phyloP scores from a whole-genome alignment of 345 rosid genomes.

The Nephelium lappaceum region DNA sequence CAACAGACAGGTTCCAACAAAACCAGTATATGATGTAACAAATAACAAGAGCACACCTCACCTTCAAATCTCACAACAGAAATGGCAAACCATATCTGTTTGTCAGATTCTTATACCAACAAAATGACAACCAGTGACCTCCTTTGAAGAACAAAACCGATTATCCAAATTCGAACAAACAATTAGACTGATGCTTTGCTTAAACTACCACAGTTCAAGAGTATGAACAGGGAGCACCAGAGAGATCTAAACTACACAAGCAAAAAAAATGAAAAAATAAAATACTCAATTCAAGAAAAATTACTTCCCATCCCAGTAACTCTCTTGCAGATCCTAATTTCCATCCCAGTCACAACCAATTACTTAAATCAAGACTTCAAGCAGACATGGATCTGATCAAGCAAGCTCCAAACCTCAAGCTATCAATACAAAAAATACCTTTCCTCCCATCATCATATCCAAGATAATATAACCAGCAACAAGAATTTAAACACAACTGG shows the following conservation, averaged over 20 bases:
- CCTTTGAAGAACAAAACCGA: constrained; percentile 1
- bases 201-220: background rate
- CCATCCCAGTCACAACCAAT: constrained; percentile 6
- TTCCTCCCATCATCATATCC: constrained; percentile 3
- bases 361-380: constrained; percentile 5
- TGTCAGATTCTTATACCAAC: constrained; percentile 7
- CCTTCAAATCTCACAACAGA: constrained; percentile 31
- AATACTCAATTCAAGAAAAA: background rate
- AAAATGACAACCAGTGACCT: constrained; percentile 11
- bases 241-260: constrained; percentile 14
- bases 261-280: background rate
- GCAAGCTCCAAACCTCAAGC: constrained; percentile 12
- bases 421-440: background rate
- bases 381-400: background rate
- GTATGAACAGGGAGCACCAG: background rate
- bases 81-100: constrained; percentile 13
- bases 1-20: background rate
- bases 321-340: constrained; percentile 12
- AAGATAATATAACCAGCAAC: constrained; percentile 9
- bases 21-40: constrained; percentile 8
- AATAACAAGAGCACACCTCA: constrained; percentile 12
- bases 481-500: constrained; percentile 11
- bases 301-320: constrained; percentile 18
- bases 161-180: constrained; percentile 13
- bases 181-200: constrained; percentile 3